phyloP scores from a whole-genome alignment of 2,329 filamentous ascomycete genomes.

The Gnomoniopsis sp. region DNA sequence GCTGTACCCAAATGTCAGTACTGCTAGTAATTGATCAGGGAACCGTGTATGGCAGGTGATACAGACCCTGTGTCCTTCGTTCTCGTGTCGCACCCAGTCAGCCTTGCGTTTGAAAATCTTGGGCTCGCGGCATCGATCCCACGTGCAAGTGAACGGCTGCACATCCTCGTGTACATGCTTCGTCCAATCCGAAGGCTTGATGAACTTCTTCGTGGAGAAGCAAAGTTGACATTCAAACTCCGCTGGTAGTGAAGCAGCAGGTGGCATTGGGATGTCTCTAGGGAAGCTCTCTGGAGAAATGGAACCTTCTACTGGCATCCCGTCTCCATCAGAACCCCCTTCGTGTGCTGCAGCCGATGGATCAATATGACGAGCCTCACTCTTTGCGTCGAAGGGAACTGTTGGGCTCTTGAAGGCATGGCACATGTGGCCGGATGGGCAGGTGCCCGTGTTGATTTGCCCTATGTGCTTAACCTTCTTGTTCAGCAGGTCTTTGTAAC shows the following conservation, averaged over 20 bases:
- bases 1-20: slow-evolving; percentile 30
- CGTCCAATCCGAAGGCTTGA: slow-evolving; percentile 93
- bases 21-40: neutral
- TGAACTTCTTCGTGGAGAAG: slow-evolving; percentile 79
- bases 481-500: slow-evolving; percentile 75
- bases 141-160: slow-evolving; percentile 90
- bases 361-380: slow-evolving; percentile 58
- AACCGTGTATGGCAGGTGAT: neutral
- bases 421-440: slow-evolving; percentile 61
- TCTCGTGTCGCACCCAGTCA: slow-evolving; percentile 93
- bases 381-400: slow-evolving; percentile 56
- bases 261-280: slow-evolving; percentile 75
- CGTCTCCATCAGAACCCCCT: slow-evolving; percentile 61
- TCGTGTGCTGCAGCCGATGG: slow-evolving; percentile 49
- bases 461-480: slow-evolving; percentile 67
- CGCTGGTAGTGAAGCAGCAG: slow-evolving; percentile 71
- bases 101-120: slow-evolving; percentile 95
- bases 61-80: slow-evolving; percentile 70
- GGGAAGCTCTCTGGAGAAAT: slow-evolving; percentile 75
- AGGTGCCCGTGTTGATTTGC: slow-evolving; percentile 51
- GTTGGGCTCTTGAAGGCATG: slow-evolving; percentile 64
- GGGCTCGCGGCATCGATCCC: slow-evolving; percentile 74
- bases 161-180: slow-evolving; percentile 95
- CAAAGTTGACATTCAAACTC: slow-evolving; percentile 89
- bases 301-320: slow-evolving; percentile 64